Conservation (phyloP, 306 rosid species). For the Prosopis cineraria region DNA sequence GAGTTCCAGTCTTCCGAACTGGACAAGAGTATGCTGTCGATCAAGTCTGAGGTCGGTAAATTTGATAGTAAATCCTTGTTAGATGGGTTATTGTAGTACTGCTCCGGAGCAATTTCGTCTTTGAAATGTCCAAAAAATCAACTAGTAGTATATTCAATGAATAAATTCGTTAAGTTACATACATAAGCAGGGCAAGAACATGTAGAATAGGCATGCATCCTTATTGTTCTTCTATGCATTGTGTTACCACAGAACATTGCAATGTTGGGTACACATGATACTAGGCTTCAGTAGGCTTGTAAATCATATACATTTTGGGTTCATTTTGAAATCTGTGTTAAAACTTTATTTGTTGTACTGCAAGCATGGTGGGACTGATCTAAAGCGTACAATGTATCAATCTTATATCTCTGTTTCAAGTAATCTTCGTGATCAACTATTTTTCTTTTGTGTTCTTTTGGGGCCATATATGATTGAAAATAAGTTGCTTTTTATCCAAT, state of each 20-base stretch:
- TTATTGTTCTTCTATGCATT: conserved; percentile 10
- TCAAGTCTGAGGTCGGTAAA: conserved; percentile 63
- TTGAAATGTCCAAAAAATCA: conserved; percentile 25
- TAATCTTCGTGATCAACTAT: neutral
- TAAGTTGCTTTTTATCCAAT: neutral
- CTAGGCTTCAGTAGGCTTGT: neutral
- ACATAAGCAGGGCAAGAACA: conserved; percentile 27
- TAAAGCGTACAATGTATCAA: neutral
- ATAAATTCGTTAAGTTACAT: conserved; percentile 33
- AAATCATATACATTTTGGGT: neutral
- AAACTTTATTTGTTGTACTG: neutral
- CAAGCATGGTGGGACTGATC: neutral
- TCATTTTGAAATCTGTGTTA: neutral
- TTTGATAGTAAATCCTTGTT: conserved; percentile 55
- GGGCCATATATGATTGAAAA: neutral
- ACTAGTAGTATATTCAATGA: conserved; percentile 28
- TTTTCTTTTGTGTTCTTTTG: neutral
- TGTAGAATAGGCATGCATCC: conserved; percentile 26
- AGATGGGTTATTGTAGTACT: conserved; percentile 52
- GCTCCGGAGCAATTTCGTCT: neutral
- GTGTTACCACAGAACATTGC: neutral
- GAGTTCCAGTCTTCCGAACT: conserved; percentile 60
- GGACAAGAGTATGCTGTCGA: conserved; percentile 49
- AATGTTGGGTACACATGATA: neutral
- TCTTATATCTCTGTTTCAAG: neutral